Percentiles rank a stretch among this genome's conserved stretches.
These are phyloP conservation scores for Taxawa tesnikishii DNA, from an alignment of 2,329 filamentous ascomycete species.

Conservation along the genomic window DNA sequence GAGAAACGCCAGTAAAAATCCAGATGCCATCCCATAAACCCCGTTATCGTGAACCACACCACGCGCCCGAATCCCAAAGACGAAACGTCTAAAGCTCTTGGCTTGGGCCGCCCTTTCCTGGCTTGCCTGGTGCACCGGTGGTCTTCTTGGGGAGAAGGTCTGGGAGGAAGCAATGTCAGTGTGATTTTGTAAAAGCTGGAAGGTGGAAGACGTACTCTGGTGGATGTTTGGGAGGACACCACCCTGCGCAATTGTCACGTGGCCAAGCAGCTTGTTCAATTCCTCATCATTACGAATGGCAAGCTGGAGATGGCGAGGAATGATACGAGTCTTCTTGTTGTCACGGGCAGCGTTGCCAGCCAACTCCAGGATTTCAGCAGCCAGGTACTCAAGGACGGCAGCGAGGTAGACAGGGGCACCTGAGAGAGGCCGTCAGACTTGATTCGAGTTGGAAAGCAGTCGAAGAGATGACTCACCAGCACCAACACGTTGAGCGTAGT, in stretches of 20 bases:
- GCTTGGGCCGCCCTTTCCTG: slow-evolving; percentile 78
- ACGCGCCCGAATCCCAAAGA: slow-evolving; percentile 11
- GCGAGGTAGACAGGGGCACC: slow-evolving; percentile 91
- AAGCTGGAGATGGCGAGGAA: slow-evolving; percentile 95
- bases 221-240: slow-evolving; percentile 96
- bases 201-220: slow-evolving; percentile 58
- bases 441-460: slow-evolving; percentile 2
- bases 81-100: slow-evolving; percentile 70
- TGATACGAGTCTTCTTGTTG: slow-evolving; percentile 99
- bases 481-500: slow-evolving; percentile 99
- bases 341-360: slow-evolving; percentile 97
- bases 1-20: slow-evolving; percentile 4
- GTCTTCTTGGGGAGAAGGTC: slow-evolving; percentile 99
- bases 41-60: slow-evolving; percentile 11
- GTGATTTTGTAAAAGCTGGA: slow-evolving; percentile 1
- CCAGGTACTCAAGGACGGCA: slow-evolving; percentile 95
- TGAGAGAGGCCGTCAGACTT: slow-evolving; percentile 20
- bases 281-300: slow-evolving; percentile 99
- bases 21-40: slow-evolving; percentile 8
- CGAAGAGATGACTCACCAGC: slow-evolving; percentile 47
- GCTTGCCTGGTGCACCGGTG: slow-evolving; percentile 48
- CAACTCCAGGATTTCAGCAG: slow-evolving; percentile 96
- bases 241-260: slow-evolving; percentile 94
- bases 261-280: slow-evolving; percentile 94
- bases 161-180: slow-evolving; percentile 36